These are phyloP conservation scores for Gymnopus androsaceus DNA, from an alignment of 1,284 basidiomycete genomes.

Conservation along the genomic window DNA sequence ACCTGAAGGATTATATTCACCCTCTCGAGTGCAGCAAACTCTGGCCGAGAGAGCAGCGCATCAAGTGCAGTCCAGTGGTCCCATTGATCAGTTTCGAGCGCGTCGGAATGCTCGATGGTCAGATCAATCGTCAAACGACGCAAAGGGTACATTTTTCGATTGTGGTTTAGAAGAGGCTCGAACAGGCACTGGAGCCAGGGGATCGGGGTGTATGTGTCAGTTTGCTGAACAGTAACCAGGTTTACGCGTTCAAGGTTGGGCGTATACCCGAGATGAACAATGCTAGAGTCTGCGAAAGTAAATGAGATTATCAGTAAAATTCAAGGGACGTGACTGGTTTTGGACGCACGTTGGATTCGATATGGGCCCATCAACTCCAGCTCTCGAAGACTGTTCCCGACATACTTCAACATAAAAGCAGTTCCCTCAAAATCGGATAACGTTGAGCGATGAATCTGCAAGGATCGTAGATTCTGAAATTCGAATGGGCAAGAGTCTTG, in stretches of 20 bases:
- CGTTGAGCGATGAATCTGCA: not conserved
- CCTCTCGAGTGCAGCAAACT: not conserved
- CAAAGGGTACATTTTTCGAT: not conserved
- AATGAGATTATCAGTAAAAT: not conserved
- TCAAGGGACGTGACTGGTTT: not conserved
- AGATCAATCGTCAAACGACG: not conserved
- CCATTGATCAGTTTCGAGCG: slow-evolving; percentile 1
- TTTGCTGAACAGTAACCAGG: slow-evolving; percentile 2
- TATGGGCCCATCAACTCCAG: slow-evolving; percentile 2
- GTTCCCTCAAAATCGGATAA: not conserved
- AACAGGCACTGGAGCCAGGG: not conserved
- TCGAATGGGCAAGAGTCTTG: not conserved
- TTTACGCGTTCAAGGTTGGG: not conserved
- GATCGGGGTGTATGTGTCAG: not conserved
- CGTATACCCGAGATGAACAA: not conserved
- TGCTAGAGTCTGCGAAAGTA: not conserved
- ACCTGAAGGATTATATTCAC: no score
- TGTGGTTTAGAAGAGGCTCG: not conserved
- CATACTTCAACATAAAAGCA: not conserved
- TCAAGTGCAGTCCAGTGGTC: not conserved
- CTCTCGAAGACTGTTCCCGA: slow-evolving; percentile 1
- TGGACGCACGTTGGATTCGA: not conserved
- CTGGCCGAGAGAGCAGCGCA: not conserved
- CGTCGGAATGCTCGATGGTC: not conserved
- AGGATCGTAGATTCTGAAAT: not conserved